phyloP scores from a whole-genome alignment of 768 basidiomycete genomes.

The Termitomyces sp. region DNA sequence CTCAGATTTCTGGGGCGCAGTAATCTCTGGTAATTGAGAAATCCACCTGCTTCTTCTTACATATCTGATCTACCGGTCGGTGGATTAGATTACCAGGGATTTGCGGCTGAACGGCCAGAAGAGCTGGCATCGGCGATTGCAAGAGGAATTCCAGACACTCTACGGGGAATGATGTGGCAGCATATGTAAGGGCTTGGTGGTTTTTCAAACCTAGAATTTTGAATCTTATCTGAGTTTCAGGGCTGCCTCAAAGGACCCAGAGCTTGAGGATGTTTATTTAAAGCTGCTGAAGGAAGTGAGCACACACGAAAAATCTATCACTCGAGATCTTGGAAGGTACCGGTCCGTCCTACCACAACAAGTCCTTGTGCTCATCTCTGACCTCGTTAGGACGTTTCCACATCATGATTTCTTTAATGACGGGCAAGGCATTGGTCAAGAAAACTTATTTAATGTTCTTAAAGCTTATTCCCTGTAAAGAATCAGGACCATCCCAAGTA shows the following conservation, averaged over 20 bases:
- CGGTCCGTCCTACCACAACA: conserved; percentile 7
- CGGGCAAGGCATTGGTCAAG: conserved; percentile 92
- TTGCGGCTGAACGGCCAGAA: conserved; percentile 76
- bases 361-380: background rate
- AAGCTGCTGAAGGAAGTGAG: conserved; percentile 79
- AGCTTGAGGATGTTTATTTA: conserved; percentile 82
- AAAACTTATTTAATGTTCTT: conserved; percentile 95
- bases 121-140: conserved; percentile 88
- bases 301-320: conserved; percentile 91
- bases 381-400: conserved; percentile 76
- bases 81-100: conserved; percentile 76
- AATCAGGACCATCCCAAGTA: background rate
- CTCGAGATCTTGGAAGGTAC: conserved; percentile 85
- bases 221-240: conserved; percentile 33
- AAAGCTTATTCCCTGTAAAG: conserved; percentile 94
- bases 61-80: conserved; percentile 7
- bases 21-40: conserved; percentile 67
- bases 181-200: conserved; percentile 58
- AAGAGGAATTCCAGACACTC: conserved; percentile 80
- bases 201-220: conserved; percentile 1
- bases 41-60: conserved; percentile 1
- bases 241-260: conserved; percentile 90
- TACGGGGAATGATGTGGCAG: conserved; percentile 96
- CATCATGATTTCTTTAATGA: conserved; percentile 96
- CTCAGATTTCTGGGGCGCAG: conserved; percentile 93